These are phyloP conservation scores for Grammothele lineata DNA, from an alignment of 768 basidiomycete species.

Conservation along the genomic window DNA sequence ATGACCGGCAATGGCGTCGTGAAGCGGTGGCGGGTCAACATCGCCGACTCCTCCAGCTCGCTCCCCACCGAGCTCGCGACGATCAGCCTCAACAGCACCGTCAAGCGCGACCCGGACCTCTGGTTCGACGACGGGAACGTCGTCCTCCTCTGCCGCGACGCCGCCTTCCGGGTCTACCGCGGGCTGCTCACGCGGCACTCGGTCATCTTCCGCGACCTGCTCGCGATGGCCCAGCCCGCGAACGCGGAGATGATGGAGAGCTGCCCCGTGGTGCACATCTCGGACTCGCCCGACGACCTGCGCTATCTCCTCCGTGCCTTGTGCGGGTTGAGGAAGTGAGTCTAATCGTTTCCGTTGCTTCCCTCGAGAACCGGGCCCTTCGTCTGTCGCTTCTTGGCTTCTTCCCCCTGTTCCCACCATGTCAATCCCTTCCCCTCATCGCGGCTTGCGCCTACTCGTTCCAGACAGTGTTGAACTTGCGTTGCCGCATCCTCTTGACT, in stretches of 20 bases:
- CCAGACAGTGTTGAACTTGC: too few relatives aligned
- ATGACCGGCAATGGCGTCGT: constrained; percentile 15
- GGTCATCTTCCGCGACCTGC: constrained; percentile 19
- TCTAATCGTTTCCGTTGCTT: not conserved
- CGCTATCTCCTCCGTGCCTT: constrained; percentile 9
- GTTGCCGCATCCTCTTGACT: too few relatives aligned
- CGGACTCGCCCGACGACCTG: constrained; percentile 15
- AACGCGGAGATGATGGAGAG: constrained; percentile 14
- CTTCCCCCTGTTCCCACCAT: too few relatives aligned
- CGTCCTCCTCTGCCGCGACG: constrained; percentile 12
- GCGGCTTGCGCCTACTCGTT: too few relatives aligned
- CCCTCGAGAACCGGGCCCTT: not conserved
- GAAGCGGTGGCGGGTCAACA: constrained; percentile 16
- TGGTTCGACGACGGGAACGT: constrained; percentile 24
- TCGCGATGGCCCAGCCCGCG: constrained; percentile 16
- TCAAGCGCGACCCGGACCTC: constrained; percentile 17
- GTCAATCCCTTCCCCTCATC: too few relatives aligned
- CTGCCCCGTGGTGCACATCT: constrained; percentile 17
- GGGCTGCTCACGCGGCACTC: constrained; percentile 20
- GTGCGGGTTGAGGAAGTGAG: constrained; percentile 10
- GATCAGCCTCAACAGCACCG: constrained; percentile 10
- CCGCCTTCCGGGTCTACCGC: constrained; percentile 17
- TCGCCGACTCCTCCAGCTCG: constrained; percentile 9
- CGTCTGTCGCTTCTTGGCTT: not conserved
- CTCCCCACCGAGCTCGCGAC: constrained; percentile 13